Conservation (phyloP, 1,284 basidiomycete genomes). For the Xerocomus nothofagi region DNA sequence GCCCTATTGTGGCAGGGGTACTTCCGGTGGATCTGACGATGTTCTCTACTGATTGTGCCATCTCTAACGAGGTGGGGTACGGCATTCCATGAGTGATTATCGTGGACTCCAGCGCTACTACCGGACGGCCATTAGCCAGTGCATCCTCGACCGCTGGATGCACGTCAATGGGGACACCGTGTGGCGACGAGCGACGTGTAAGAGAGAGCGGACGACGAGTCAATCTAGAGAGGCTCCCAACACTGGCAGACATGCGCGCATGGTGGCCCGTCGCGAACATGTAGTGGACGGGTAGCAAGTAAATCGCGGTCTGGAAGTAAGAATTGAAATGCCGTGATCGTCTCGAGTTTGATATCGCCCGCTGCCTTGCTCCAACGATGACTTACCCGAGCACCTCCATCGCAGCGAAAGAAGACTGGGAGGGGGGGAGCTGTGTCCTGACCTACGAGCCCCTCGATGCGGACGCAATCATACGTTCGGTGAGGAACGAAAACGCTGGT, state of each 20-base stretch:
- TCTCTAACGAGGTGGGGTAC: constrained; percentile 74
- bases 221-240: constrained; percentile 5
- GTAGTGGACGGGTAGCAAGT: not conserved
- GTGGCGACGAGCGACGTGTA: not conserved
- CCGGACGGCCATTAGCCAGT: constrained; percentile 53
- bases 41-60: constrained; percentile 72
- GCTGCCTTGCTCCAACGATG: constrained; percentile 16
- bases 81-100: constrained; percentile 93
- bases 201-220: constrained; percentile 9
- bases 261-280: constrained; percentile 23
- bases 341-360: too few relatives aligned
- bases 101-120: constrained; percentile 84
- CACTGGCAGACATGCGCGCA: constrained; percentile 5
- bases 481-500: constrained; percentile 64
- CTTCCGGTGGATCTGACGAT: constrained; percentile 79
- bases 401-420: constrained; percentile 45
- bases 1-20: constrained; percentile 88
- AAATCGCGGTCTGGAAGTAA: not conserved
- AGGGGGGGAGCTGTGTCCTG: constrained; percentile 56
- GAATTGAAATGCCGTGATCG: constrained; percentile 1
- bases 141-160: constrained; percentile 82
- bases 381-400: constrained; percentile 42
- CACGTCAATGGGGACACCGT: constrained; percentile 55
- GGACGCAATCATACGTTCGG: constrained; percentile 56
- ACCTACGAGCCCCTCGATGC: constrained; percentile 61